Evolutionary conservation across 192 early-diverging fungal genomes (phyloP), one percentile per base, ranked within the genome.

Genomic region (Mortierella claussenii): DNA sequence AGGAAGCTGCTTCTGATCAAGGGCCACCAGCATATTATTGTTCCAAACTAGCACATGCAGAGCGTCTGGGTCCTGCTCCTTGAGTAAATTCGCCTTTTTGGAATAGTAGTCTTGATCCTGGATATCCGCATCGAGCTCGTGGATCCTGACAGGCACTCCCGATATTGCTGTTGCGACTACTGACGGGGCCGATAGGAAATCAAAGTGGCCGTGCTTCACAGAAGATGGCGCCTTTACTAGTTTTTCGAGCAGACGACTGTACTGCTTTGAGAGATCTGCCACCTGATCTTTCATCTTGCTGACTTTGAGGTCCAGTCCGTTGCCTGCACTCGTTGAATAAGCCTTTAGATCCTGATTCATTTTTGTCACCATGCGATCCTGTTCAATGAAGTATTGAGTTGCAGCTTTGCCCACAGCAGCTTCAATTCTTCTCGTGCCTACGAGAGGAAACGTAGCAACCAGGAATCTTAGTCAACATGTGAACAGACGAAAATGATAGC

Each of bases 391-490:
- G 59, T 79, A 82, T 1, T 78, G 68, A 21, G 81, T 52, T 27
- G 80, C 79, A 0, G 85, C 54, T 7, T 42, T 45, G 1, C 87
- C 87, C 2, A 84, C 87, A 12, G 83, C 81, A 0, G 87, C 87
- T 52, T 89, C 87, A 52, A 89, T 89, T 27, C 87, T 78, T n/a
- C 87, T 59, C 17, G 85, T 86, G 15, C 84, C 83, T 84, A 62
- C 2, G 23, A 50, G 13, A 51, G 18, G 27, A 8, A 50, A 20
- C 37, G n/a, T n/a, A n/a, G n/a, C n/a, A n/a, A n/a, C n/a, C n/a
- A n/a, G n/a, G n/a, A 45, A 9, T 15, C 13, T 26, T 51, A 17
- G 23, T 42, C 30, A 32, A 49, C 24, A n/a, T 31, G n/a, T 54
- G 18, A 20, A 24, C 32, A 28, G 27, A 33, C 20, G 15, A 40